These are phyloP conservation scores for Blastobotrys apis DNA, from an alignment of 1,139 yeast species.

Conservation along the genomic window DNA sequence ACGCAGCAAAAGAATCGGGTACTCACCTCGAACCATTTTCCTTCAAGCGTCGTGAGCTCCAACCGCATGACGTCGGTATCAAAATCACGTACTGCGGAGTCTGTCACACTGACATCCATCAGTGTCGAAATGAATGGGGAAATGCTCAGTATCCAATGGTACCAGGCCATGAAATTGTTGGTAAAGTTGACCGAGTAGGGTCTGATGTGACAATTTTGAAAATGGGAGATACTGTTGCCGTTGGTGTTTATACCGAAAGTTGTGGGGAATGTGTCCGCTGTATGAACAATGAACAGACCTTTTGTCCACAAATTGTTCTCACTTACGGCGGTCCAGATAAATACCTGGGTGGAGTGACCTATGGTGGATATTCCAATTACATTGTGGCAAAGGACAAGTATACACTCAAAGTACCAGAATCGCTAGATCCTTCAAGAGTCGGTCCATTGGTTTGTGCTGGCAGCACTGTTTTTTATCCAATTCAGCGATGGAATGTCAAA, in stretches of 20 bases:
- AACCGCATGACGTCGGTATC: too few relatives aligned
- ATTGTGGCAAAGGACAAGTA: background rate
- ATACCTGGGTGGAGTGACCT: background rate
- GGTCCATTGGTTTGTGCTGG: background rate
- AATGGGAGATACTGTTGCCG: background rate
- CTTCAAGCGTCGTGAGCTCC: too few relatives aligned
- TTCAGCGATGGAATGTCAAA: background rate
- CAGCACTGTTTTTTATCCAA: background rate
- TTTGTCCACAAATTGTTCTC: background rate
- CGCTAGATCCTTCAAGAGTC: background rate
- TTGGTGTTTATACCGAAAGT: background rate
- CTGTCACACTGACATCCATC: too few relatives aligned
- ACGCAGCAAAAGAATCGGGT: too few relatives aligned
- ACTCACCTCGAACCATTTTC: too few relatives aligned
- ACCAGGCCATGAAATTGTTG: background rate
- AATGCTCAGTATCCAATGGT: too few relatives aligned
- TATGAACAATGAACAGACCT: background rate
- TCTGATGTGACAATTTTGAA: background rate
- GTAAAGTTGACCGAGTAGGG: background rate
- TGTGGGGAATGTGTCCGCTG: background rate
- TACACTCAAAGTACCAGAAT: background rate
- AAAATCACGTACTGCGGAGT: too few relatives aligned
- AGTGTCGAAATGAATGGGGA: too few relatives aligned
- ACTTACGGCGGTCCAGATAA: too few relatives aligned
- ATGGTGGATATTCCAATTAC: background rate